Conservation (phyloP, 495 filamentous ascomycete genomes). For the Friedmanniomyces simplex region DNA sequence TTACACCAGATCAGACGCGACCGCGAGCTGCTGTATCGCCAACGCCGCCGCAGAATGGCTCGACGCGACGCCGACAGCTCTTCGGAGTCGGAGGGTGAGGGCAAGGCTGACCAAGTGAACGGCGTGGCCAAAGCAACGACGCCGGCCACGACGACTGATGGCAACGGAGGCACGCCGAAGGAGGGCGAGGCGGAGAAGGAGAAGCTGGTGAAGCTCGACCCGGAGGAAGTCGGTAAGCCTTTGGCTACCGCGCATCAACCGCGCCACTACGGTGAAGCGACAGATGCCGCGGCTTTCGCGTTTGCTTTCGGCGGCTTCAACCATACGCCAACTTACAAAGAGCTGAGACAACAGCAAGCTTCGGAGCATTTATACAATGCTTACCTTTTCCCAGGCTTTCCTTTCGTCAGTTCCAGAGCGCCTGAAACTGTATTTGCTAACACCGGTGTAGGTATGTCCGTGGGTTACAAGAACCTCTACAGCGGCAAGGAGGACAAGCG, state of each 20-base stretch:
- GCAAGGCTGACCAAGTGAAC: background rate
- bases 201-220: conserved; percentile 21
- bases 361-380: no score
- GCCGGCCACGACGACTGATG: background rate
- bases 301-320: background rate
- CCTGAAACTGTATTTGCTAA: background rate
- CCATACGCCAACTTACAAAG: background rate
- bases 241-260: no score
- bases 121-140: background rate
- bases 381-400: background rate
- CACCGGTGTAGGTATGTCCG: conserved; percentile 9
- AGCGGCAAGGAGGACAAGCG: conserved; percentile 34
- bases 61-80: background rate
- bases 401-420: background rate
- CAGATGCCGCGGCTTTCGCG: background rate
- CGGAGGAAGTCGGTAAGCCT: conserved; percentile 10
- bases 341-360: no score
- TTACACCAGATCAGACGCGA: background rate
- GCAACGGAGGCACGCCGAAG: background rate
- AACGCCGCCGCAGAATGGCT: background rate
- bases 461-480: conserved; percentile 25
- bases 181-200: background rate
- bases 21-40: background rate
- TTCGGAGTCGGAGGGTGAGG: no score
- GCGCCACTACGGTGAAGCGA: no score